Conservation (phyloP, 495 filamentous ascomycete genomes). For the Aspergillus mulundensis region DNA sequence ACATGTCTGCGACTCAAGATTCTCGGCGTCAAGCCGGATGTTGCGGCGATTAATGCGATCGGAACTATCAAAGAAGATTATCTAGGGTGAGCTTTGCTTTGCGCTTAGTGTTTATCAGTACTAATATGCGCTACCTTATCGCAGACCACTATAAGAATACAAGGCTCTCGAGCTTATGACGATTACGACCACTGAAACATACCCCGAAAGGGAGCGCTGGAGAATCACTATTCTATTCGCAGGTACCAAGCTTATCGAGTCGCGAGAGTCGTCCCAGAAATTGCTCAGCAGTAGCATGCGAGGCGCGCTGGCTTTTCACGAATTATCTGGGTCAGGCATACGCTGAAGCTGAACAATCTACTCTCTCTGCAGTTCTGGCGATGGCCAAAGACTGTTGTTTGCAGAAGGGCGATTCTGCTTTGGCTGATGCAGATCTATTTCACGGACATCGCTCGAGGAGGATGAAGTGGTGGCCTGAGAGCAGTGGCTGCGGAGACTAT, state of each 20-base stretch:
- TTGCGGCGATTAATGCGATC: slow-evolving; percentile 91
- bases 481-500: background rate
- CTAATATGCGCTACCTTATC: slow-evolving; percentile 7
- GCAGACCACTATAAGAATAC: slow-evolving; percentile 37
- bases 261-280: background rate
- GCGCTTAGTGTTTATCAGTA: background rate
- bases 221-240: background rate
- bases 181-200: slow-evolving; percentile 11
- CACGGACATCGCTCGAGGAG: background rate
- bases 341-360: background rate
- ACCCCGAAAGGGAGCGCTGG: background rate
- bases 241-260: background rate
- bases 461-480: background rate
- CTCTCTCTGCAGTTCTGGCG: background rate
- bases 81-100: slow-evolving; percentile 40
- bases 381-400: background rate
- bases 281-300: background rate
- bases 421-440: background rate
- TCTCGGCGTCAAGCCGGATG: slow-evolving; percentile 84
- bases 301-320: background rate
- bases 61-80: slow-evolving; percentile 91
- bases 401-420: slow-evolving; percentile 1
- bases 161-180: background rate
- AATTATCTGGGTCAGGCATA: background rate
- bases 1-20: slow-evolving; percentile 92